Percentiles rank a stretch among this genome's conserved stretches.
Evolutionary conservation across 1,284 basidiomycete species (phyloP).

Genomic region (Violaceomyces palustris): DNA sequence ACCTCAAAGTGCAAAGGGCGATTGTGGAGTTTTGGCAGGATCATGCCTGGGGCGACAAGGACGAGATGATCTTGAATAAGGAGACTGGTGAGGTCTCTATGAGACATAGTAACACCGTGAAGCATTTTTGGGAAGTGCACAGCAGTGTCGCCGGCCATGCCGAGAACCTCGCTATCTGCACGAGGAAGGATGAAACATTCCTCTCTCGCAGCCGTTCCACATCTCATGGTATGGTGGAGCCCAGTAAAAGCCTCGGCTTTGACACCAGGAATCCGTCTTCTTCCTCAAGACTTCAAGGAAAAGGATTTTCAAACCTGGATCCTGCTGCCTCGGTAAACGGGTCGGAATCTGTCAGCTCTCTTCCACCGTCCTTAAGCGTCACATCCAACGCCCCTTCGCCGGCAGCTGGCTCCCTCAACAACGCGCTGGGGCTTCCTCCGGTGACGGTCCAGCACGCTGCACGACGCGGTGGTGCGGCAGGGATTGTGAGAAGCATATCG

Average conservation of each 20-base stretch:
- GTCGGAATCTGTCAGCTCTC: too few relatives aligned
- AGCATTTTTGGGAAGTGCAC: conserved; percentile 35
- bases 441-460: too few relatives aligned
- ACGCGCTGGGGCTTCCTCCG: too few relatives aligned
- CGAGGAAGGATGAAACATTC: conserved; percentile 1
- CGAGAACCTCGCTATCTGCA: conserved; percentile 24
- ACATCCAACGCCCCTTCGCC: too few relatives aligned
- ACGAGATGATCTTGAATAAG: conserved; percentile 17
- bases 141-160: conserved; percentile 10
- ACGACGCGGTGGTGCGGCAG: too few relatives aligned
- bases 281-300: conserved; percentile 12
- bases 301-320: conserved; percentile 8
- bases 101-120: conserved; percentile 29
- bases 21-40: conserved; percentile 28
- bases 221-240: conserved; percentile 8
- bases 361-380: too few relatives aligned
- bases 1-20: conserved; percentile 25
- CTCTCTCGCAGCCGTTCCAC: conserved; percentile 8
- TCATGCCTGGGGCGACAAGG: not conserved
- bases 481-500: too few relatives aligned
- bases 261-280: conserved; percentile 6
- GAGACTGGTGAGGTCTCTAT: conserved; percentile 21
- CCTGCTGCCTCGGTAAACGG: too few relatives aligned
- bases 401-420: too few relatives aligned
- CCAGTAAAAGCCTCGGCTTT: conserved; percentile 20